Evolutionary conservation across 257 asterid species (phyloP).

Genomic region (Solanum arcanum): DNA sequence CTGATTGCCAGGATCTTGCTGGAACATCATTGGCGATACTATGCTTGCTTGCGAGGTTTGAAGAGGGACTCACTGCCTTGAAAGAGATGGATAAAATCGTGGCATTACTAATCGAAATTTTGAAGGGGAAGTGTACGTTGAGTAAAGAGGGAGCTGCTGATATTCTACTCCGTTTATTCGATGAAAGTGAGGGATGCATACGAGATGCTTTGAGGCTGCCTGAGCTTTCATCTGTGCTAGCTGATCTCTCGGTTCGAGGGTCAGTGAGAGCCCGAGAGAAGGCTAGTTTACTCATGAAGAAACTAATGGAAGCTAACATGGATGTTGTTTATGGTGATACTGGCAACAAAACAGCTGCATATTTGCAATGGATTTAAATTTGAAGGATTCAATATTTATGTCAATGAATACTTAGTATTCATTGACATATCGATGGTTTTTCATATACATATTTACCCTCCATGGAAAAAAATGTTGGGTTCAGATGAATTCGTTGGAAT

Average conservation of each 20-base stretch:
- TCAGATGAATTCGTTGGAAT: not conserved
- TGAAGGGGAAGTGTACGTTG: slow-evolving; percentile 45
- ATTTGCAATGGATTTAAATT: not conserved
- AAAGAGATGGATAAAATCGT: slow-evolving; percentile 25
- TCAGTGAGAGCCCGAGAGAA: slow-evolving; percentile 56
- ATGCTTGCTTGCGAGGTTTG: slow-evolving; percentile 53
- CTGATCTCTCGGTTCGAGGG: slow-evolving; percentile 63
- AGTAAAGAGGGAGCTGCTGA: slow-evolving; percentile 70
- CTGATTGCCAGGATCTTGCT: slow-evolving; percentile 40
- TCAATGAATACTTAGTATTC: not conserved
- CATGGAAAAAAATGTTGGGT: too few species aligned
- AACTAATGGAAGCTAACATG: slow-evolving; percentile 32
- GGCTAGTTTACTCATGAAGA: slow-evolving; percentile 54
- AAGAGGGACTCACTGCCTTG: slow-evolving; percentile 54
- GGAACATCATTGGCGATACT: slow-evolving; percentile 49
- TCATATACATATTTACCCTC: not conserved
- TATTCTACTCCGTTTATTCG: slow-evolving; percentile 48
- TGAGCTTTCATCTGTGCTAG: slow-evolving; percentile 44
- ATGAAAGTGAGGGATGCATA: slow-evolving; percentile 48
- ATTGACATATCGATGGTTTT: not conserved
- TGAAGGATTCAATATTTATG: not conserved
- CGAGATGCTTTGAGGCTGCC: slow-evolving; percentile 39
- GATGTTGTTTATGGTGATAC: not conserved
- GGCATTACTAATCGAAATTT: slow-evolving; percentile 25
- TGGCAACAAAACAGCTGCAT: not conserved